Conservation (phyloP, 2,329 filamentous ascomycete species). For the Hypomyces perniciosus region DNA sequence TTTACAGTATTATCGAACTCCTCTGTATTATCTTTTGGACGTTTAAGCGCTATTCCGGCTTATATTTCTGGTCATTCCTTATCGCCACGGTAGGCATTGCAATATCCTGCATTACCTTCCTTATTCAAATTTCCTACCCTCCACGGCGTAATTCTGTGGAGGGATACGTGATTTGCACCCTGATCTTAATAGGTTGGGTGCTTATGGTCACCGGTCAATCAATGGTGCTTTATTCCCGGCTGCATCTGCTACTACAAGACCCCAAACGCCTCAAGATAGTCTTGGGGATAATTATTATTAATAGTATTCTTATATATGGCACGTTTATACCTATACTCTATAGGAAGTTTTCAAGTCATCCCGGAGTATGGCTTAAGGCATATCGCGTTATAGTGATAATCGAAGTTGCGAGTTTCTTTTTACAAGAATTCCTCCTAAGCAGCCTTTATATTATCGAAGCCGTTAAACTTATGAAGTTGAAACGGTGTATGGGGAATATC, state of each 20-base stretch:
- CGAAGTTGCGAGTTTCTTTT: conserved; percentile 49
- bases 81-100: conserved; percentile 29
- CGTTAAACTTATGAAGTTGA: conserved; percentile 40
- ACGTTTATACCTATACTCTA: conserved; percentile 50
- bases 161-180: conserved; percentile 18
- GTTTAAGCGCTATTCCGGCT: conserved; percentile 28
- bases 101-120: conserved; percentile 38
- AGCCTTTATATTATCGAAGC: conserved; percentile 49
- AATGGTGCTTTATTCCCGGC: conserved; percentile 21
- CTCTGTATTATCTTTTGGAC: conserved; percentile 30
- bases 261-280: conserved; percentile 41
- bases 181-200: conserved; percentile 25
- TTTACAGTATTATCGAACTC: conserved; percentile 33
- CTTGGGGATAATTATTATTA: conserved; percentile 51
- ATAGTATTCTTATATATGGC: conserved; percentile 47
- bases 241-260: conserved; percentile 54
- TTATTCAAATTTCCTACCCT: conserved; percentile 32
- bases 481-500: conserved; percentile 26
- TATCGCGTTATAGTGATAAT: conserved; percentile 48
- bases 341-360: conserved; percentile 36
- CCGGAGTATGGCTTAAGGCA: conserved; percentile 16
- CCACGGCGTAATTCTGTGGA: conserved; percentile 1
- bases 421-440: conserved; percentile 50
- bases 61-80: conserved; percentile 36
- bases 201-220: conserved; percentile 30